Base-by-base conservation (phyloP, 148 eudicot species). In the Spergularia bocconei region DNA sequence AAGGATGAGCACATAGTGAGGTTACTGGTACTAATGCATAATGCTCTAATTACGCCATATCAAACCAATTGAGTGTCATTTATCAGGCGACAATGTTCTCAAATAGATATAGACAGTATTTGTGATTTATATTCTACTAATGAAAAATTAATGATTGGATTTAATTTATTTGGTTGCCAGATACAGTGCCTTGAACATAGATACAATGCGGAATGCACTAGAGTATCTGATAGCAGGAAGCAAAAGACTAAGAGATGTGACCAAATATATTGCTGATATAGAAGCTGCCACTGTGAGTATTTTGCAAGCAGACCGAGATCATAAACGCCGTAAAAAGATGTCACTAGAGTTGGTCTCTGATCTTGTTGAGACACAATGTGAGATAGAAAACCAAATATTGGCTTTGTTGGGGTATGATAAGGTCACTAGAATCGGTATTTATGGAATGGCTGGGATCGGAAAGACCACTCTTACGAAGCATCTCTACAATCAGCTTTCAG, bases 371-470 rank as follows among this genome's bases (percentile, higher is more conserved):
- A 39, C 33, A 62, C 11, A 62, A 29, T 14, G 66, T 62, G 66
- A 29, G 39, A 62, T 62, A 39, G 33, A 12, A 17, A 62, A 15
- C 38, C 66, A 6, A 33, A 33, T 62, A 12, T 25, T 13, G 41
- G 69, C 7, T n/a, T 77, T 68, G 67, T 51, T 77, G 20, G 5
- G 7, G 0, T 36, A 77, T 29, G 79, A 61, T 69, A 48, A 33
- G 17, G 41, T 60, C 4, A 59, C 38, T 10, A 51, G 15, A 33
- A 69, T 77, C 33, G 74, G 69, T 69, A 48, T 77, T 25, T 68
- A 47, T 47, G 79, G 79, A 25, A 68, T 76, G 79, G 73, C 58
- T 11, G 79, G 79, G 15, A 41, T 69, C 12, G 79, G 79, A 12
- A 77, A 77, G 74, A 77, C 79, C 7, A 50, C 68, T 29, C 74